phyloP scores from a whole-genome alignment of 768 basidiomycete species.

The Dacryopinax spathularia region DNA sequence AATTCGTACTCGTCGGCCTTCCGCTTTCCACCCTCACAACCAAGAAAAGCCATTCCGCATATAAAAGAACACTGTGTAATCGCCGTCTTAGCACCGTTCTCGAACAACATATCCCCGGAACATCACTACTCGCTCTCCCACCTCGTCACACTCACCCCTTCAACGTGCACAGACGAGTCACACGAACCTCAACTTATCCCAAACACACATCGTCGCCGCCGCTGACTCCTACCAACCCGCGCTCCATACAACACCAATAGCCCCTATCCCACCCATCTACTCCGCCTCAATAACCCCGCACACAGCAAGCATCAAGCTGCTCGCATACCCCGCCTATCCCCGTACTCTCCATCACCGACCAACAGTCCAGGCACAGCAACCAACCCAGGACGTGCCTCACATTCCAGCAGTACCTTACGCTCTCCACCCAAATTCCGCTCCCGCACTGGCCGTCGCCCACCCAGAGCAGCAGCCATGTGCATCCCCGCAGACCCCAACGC shows the following conservation, averaged over 20 bases:
- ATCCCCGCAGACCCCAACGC: conserved; percentile 2
- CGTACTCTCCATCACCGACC: neutral
- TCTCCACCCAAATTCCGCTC: neutral
- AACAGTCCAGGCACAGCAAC: neutral
- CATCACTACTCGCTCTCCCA: too few species aligned
- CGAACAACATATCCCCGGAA: neutral
- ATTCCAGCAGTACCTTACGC: too few species aligned
- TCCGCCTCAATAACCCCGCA: neutral
- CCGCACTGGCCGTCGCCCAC: neutral
- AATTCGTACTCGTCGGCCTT: too few species aligned
- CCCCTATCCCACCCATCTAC: neutral
- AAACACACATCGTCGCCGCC: neutral
- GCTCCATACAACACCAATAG: too few species aligned
- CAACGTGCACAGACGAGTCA: neutral
- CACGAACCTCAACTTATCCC: neutral
- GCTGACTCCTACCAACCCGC: neutral
- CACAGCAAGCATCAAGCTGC: neutral
- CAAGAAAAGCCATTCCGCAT: too few species aligned
- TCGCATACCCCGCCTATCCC: neutral
- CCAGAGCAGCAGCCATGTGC: neutral
- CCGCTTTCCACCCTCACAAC: too few species aligned
- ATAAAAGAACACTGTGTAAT: too few species aligned
- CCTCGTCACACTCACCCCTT: neutral
- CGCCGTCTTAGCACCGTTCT: too few species aligned
- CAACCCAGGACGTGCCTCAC: too few species aligned